These are phyloP conservation scores for Coprinellus aureogranulatus DNA, from an alignment of 768 basidiomycete genomes.

Conservation along the genomic window DNA sequence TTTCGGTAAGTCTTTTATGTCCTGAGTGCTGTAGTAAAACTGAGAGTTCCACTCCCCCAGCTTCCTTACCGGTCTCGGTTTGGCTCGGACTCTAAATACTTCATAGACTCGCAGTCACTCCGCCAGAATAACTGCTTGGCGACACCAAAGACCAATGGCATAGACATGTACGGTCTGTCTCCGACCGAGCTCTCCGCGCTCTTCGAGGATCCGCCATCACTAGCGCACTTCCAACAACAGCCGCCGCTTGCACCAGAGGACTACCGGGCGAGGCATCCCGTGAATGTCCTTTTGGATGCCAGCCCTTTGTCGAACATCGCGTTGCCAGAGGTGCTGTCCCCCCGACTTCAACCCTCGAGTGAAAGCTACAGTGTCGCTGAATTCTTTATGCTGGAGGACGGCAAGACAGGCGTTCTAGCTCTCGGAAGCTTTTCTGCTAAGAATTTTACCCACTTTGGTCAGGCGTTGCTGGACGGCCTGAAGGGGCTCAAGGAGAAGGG, in stretches of 20 bases:
- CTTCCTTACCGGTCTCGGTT: constrained; percentile 60
- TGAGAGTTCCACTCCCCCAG: constrained; percentile 22
- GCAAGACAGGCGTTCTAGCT: constrained; percentile 53
- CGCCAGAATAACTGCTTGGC: constrained; percentile 53
- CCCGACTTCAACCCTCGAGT: constrained; percentile 34
- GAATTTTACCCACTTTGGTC: constrained; percentile 40
- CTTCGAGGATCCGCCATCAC: constrained; percentile 20
- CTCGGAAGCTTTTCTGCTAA: constrained; percentile 56
- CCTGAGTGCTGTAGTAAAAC: background rate
- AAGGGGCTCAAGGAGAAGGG: constrained; percentile 45
- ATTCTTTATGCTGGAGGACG: constrained; percentile 54
- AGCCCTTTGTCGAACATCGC: constrained; percentile 43
- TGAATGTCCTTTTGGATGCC: constrained; percentile 51
- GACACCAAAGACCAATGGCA: constrained; percentile 46
- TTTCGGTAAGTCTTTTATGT: constrained; percentile 37
- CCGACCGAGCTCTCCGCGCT: background rate
- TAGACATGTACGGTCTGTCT: constrained; percentile 30
- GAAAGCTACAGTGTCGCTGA: constrained; percentile 51
- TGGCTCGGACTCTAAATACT: constrained; percentile 40
- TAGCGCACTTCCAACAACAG: constrained; percentile 39
- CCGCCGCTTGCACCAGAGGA: constrained; percentile 29
- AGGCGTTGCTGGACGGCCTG: constrained; percentile 45
- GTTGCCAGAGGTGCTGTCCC: constrained; percentile 39
- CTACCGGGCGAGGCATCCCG: constrained; percentile 30
- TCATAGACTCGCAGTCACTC: constrained; percentile 49